Evolutionary conservation across 345 rosid species (phyloP).

Genomic region (Pistacia integerrima): DNA sequence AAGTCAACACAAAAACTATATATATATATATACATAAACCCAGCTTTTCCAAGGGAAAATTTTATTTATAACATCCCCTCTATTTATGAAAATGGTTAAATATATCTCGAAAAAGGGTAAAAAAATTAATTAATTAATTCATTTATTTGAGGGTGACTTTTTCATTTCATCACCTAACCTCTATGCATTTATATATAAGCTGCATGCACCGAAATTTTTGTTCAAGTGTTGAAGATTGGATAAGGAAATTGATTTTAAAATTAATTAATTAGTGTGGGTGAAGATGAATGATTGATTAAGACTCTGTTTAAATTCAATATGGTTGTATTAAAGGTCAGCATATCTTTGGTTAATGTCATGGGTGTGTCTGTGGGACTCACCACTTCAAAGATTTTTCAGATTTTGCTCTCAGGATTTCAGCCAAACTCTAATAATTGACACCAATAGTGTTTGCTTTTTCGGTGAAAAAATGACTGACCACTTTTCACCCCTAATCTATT

Average conservation of each 20-base stretch:
- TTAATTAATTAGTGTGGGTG: neutral
- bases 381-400: neutral
- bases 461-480: too few relatives aligned
- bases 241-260: neutral
- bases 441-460: neutral
- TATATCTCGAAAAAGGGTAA: too few relatives aligned
- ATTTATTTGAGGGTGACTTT: too few relatives aligned
- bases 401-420: neutral
- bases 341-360: conserved; percentile 15
- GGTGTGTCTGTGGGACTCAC: conserved; percentile 4
- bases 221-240: neutral
- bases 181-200: too few relatives aligned
- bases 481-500: too few relatives aligned
- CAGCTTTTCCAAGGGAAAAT: neutral
- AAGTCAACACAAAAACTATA: conserved; percentile 34
- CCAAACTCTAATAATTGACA: neutral
- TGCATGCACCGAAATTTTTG: conserved; percentile 2
- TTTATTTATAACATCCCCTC: too few relatives aligned
- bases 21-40: neutral
- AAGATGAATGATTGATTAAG: neutral
- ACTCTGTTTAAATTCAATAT: conserved; percentile 15
- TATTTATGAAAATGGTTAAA: too few relatives aligned
- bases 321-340: conserved; percentile 24
- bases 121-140: too few relatives aligned
- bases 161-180: too few relatives aligned